Conservation (phyloP, 139 green algal genomes). For the Tetraselmis chui region DNA sequence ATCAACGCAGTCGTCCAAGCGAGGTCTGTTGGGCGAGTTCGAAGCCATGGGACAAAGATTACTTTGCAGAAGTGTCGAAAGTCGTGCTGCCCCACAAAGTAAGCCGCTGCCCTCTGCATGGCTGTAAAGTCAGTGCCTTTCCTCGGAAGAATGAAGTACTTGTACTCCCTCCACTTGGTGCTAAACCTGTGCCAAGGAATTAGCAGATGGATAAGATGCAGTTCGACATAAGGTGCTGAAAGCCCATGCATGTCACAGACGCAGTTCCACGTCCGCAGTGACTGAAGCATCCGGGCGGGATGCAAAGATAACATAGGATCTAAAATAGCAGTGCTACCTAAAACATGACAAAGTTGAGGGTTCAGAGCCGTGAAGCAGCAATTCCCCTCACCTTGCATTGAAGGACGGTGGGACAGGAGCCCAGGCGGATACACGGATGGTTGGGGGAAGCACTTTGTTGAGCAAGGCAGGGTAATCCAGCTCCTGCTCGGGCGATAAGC, state of each 20-base stretch:
- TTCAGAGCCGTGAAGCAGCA: no score
- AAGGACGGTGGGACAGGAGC: conserved; percentile 55
- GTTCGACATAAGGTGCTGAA: no score
- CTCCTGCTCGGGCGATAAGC: conserved; percentile 42
- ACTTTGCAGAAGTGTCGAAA: conserved; percentile 95
- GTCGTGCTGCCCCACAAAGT: conserved; percentile 84
- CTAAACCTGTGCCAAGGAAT: no score
- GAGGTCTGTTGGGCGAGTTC: neutral
- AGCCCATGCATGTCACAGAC: no score
- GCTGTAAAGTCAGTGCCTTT: conserved; percentile 41
- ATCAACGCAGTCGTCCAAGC: conserved; percentile 1
- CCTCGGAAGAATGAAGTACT: conserved; percentile 75
- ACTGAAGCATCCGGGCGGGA: no score
- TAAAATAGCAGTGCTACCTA: no score
- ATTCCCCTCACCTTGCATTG: conserved; percentile 51
- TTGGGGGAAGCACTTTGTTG: conserved; percentile 51
- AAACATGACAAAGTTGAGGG: no score
- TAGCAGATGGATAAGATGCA: no score
- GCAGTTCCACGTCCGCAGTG: no score
- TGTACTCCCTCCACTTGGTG: conserved; percentile 70
- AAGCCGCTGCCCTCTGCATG: conserved; percentile 65
- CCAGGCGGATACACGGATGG: conserved; percentile 83
- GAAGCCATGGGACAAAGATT: neutral
- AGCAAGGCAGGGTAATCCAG: conserved; percentile 75
- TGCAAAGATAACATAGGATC: no score